Percentiles rank a stretch among this genome's conserved stretches.
Conservation (phyloP, 306 rosid species). For the Hippophae rhamnoides region DNA sequence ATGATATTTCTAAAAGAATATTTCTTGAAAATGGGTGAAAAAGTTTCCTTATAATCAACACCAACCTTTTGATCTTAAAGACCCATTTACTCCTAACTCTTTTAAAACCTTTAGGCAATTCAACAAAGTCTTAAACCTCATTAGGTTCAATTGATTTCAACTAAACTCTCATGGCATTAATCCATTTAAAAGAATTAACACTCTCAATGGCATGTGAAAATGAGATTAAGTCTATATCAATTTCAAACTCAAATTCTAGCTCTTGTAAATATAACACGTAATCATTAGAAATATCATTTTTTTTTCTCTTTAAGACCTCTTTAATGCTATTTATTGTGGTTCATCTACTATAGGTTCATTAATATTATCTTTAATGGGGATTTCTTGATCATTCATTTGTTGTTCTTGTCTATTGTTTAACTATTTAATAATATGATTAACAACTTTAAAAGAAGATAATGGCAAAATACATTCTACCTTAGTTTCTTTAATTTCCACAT, state of each 20-base stretch:
- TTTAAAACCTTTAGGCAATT: not conserved
- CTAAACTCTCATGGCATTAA: too few species aligned
- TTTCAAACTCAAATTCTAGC: not conserved
- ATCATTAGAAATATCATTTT: not conserved
- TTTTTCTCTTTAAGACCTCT: not conserved
- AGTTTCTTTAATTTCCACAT: not conserved
- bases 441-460: not conserved
- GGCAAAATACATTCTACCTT: not conserved
- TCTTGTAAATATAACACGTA: not conserved
- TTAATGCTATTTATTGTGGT: not conserved
- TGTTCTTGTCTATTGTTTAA: slow-evolving; percentile 1
- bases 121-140: not conserved
- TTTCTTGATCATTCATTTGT: not conserved
- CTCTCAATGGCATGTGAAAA: not conserved
- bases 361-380: not conserved
- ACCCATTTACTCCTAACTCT: too few species aligned
- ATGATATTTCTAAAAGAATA: too few species aligned
- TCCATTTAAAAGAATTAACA: too few species aligned
- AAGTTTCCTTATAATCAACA: too few species aligned
- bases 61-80: too few species aligned
- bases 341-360: slow-evolving; percentile 2
- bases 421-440: not conserved
- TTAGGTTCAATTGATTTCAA: not conserved
- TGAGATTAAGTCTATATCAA: not conserved
- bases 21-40: too few species aligned